Evolutionary conservation across 108 stramenopile genomes (phyloP).

Genomic region (Parietichytrium sp.): DNA sequence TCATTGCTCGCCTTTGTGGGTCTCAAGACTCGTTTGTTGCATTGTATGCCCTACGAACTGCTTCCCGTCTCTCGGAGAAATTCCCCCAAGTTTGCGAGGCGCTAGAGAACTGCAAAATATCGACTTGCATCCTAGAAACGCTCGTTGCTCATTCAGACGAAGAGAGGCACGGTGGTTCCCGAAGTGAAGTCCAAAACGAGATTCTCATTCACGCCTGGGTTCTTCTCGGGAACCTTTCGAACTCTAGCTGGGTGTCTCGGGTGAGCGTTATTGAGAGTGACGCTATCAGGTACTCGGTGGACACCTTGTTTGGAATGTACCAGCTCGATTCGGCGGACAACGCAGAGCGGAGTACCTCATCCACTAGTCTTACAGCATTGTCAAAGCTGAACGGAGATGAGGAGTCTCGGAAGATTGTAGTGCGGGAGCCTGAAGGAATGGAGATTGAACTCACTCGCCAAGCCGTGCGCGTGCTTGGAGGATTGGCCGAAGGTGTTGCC

Average conservation of each 20-base stretch:
- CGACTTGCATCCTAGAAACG: too few species aligned
- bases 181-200: too few species aligned
- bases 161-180: too few species aligned
- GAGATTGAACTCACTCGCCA: constrained; percentile 27
- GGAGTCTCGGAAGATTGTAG: background rate
- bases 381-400: background rate
- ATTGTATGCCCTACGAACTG: too few species aligned
- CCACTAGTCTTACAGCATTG: background rate
- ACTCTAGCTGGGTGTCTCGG: background rate
- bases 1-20: too few species aligned
- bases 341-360: background rate
- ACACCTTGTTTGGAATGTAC: background rate
- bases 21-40: too few species aligned
- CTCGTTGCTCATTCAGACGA: too few species aligned
- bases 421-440: background rate
- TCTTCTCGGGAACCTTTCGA: too few species aligned
- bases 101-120: too few species aligned
- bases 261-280: background rate
- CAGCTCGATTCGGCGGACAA: background rate
- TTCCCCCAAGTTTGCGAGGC: too few species aligned
- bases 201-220: too few species aligned
- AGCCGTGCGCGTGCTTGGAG: background rate
- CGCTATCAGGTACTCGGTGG: background rate
- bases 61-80: too few species aligned
- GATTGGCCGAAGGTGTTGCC: background rate